Percentiles rank a stretch among this genome's conserved stretches.
Conservation (phyloP, 2,329 filamentous ascomycete species). For the Gnomoniopsis sp. region DNA sequence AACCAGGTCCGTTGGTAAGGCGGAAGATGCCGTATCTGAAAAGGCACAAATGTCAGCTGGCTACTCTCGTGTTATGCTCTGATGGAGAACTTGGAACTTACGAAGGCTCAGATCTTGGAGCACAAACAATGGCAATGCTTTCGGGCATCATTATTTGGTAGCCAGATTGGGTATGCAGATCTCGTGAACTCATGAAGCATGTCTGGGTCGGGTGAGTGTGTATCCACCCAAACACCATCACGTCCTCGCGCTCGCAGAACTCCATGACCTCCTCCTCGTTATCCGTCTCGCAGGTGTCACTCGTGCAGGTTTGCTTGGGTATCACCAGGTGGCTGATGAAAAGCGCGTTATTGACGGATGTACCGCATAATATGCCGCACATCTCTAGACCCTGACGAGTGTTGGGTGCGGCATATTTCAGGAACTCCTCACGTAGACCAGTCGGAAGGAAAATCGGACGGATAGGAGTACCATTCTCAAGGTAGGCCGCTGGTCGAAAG, state of each 20-base stretch:
- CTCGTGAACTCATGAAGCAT: conserved; percentile 94
- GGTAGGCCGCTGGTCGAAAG: conserved; percentile 79
- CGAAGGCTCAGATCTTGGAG: conserved; percentile 74
- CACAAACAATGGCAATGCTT: conserved; percentile 94
- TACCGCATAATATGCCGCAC: conserved; percentile 90
- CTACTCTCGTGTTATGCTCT: not conserved
- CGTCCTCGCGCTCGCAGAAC: conserved; percentile 78
- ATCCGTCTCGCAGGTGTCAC: conserved; percentile 91
- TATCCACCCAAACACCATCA: conserved; percentile 93
- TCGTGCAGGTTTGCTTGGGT: conserved; percentile 83
- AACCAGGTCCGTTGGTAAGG: conserved; percentile 86
- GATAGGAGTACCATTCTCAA: conserved; percentile 84
- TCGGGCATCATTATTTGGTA: conserved; percentile 97
- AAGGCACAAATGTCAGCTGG: not conserved
- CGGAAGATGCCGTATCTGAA: conserved; percentile 84
- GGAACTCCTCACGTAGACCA: conserved; percentile 69
- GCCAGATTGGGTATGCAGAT: conserved; percentile 88
- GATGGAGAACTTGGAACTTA: conserved; percentile 41
- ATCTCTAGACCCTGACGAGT: conserved; percentile 84
- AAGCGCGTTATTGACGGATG: conserved; percentile 85
- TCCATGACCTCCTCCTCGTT: conserved; percentile 84
- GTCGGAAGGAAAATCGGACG: conserved; percentile 84
- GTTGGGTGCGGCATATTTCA: conserved; percentile 71
- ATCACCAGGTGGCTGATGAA: conserved; percentile 89
- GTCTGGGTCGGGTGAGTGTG: conserved; percentile 96